Conservation (phyloP, 139 green algal species). For the Chlorella sorokiniana region DNA sequence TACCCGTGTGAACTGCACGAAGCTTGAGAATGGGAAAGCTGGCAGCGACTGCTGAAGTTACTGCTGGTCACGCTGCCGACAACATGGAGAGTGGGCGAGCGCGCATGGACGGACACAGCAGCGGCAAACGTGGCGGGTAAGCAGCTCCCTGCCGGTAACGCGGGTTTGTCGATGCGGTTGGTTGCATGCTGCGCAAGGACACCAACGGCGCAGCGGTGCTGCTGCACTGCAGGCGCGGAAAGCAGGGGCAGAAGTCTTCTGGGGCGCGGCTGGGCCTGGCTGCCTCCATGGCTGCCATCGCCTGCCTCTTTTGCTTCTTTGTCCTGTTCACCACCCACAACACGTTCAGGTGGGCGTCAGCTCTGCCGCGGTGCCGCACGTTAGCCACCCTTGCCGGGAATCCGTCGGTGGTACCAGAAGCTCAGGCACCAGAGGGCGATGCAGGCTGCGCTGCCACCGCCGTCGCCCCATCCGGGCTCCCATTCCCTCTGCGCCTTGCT, state of each 20-base stretch:
- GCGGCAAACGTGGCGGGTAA: slow-evolving; percentile 6
- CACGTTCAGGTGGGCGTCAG: slow-evolving; percentile 4
- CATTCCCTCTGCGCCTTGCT: background rate
- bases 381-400: no score
- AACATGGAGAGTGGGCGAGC: slow-evolving; percentile 20
- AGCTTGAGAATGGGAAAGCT: background rate
- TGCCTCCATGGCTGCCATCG: background rate
- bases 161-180: no score
- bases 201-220: background rate
- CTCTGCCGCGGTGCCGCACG: background rate
- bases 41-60: background rate
- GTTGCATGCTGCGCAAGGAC: background rate
- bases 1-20: no score
- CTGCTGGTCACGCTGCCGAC: background rate
- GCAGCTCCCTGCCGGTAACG: no score
- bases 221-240: slow-evolving; percentile 1
- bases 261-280: background rate
- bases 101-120: background rate
- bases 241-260: background rate
- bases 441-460: no score
- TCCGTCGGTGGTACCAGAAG: no score
- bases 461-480: background rate
- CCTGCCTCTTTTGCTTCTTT: background rate
- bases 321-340: slow-evolving; percentile 1
- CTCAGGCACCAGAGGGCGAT: no score